Evolutionary conservation across 495 filamentous ascomycete species (phyloP).

Genomic region (Aspergillus nanangensis): DNA sequence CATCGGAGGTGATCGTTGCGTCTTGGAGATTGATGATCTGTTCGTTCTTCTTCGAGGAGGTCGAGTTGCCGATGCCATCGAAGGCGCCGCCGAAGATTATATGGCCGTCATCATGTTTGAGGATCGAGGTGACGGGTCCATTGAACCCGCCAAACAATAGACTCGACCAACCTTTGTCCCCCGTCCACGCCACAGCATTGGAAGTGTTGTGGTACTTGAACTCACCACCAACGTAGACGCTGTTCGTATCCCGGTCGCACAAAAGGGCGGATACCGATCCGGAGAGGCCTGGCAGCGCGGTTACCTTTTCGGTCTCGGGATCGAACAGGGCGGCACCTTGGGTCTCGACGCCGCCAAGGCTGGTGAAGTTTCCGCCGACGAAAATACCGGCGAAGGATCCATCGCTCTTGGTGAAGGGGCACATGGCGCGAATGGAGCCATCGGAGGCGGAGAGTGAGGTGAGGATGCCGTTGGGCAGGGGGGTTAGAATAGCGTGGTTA

Average conservation of each 20-base stretch:
- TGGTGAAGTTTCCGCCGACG: conserved; percentile 95
- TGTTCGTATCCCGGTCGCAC: conserved; percentile 78
- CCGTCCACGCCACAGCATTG: conserved; percentile 84
- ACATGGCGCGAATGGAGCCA: conserved; percentile 81
- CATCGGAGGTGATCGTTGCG: conserved; percentile 64
- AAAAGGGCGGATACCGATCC: conserved; percentile 76
- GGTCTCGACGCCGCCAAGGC: conserved; percentile 68
- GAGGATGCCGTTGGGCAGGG: conserved; percentile 83
- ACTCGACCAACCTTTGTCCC: conserved; percentile 66
- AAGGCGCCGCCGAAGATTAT: conserved; percentile 94
- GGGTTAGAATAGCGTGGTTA: conserved; percentile 73
- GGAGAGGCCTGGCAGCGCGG: conserved; percentile 68
- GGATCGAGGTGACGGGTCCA: conserved; percentile 83
- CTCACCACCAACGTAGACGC: conserved; percentile 86
- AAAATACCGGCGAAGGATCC: conserved; percentile 70
- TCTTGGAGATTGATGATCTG: conserved; percentile 83
- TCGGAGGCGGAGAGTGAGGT: conserved; percentile 69
- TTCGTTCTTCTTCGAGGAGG: conserved; percentile 52
- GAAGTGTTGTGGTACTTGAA: conserved; percentile 75
- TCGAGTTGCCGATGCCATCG: conserved; percentile 81
- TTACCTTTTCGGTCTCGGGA: conserved; percentile 60
- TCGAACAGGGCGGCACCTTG: conserved; percentile 79
- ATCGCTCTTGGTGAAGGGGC: conserved; percentile 65
- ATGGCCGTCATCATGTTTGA: conserved; percentile 70
- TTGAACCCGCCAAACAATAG: conserved; percentile 93